A percentile compares a stretch with the other conserved stretches of the same genome.
Evolutionary conservation across 441 rosid genomes (phyloP).

Genomic region (Viola pubescens): DNA sequence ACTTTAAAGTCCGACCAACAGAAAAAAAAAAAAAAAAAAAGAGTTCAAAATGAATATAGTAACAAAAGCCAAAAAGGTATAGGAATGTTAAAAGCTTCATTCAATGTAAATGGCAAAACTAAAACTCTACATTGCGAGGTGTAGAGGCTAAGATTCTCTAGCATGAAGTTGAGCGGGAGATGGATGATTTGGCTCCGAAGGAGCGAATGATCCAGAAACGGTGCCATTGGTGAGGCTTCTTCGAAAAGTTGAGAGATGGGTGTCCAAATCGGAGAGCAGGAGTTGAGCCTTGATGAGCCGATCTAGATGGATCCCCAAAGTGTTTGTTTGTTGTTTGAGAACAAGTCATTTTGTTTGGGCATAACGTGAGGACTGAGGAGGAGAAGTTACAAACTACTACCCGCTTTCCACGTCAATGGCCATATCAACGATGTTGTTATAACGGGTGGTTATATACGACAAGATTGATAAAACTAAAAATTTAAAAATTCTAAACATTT

Average conservation of each 20-base stretch:
- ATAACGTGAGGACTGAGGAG: conserved; percentile 14
- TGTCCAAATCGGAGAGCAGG: conserved; percentile 33
- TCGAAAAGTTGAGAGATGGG: conserved; percentile 32
- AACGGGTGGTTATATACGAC: too few relatives aligned
- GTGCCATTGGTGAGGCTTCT: conserved; percentile 33
- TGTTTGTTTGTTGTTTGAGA: conserved; percentile 21
- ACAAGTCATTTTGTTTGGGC: conserved; percentile 29
- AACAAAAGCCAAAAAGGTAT: not conserved
- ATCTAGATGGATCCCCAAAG: conserved; percentile 36
- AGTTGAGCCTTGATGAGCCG: conserved; percentile 27
- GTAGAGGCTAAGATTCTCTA: conserved; percentile 38
- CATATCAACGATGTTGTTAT: too few relatives aligned
- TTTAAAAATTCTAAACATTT: too few relatives aligned
- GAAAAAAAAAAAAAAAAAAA: not conserved
- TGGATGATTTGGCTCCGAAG: conserved; percentile 36
- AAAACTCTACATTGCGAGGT: conserved; percentile 26
- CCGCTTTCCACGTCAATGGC: too few relatives aligned
- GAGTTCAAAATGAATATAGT: not conserved
- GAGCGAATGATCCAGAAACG: conserved; percentile 72
- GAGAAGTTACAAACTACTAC: too few relatives aligned
- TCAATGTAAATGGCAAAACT: too few relatives aligned
- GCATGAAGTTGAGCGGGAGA: conserved; percentile 28
- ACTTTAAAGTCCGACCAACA: not conserved
- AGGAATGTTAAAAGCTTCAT: too few relatives aligned
- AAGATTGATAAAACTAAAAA: too few relatives aligned